A percentile compares a stretch with the other conserved stretches of the same genome.
Conservation (phyloP, 2,329 filamentous ascomycete genomes). For the Xylariaceae sp. region DNA sequence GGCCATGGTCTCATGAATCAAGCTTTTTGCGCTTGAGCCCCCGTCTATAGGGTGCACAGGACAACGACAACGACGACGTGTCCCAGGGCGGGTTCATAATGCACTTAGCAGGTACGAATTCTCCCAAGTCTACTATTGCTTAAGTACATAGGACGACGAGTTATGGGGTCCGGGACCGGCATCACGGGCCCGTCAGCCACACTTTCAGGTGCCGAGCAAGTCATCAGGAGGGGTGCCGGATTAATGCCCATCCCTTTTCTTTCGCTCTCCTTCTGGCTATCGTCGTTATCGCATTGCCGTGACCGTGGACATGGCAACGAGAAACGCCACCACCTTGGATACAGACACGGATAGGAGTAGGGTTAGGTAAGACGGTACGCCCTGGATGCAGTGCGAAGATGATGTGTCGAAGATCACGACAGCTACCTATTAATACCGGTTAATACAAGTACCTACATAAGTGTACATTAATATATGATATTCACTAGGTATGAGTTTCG, state of each 20-base stretch:
- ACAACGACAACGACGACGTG: too few species aligned
- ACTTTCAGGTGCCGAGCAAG: background rate
- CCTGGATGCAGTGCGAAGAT: background rate
- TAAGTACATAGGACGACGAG: background rate
- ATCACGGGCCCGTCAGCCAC: background rate
- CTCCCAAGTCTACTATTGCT: background rate
- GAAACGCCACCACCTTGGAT: background rate
- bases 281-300: background rate
- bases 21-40: too few species aligned
- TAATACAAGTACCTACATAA: background rate
- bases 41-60: too few species aligned
- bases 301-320: background rate
- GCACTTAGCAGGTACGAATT: background rate
- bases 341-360: background rate
- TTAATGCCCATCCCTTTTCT: background rate
- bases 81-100: background rate
- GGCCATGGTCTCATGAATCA: too few species aligned
- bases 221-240: background rate
- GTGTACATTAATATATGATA: background rate
- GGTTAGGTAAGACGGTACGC: background rate
- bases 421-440: background rate
- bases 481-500: too few species aligned
- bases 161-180: background rate
- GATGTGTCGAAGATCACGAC: background rate
- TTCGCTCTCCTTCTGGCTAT: background rate